A percentile compares a stretch with the other conserved stretches of the same genome.
Evolutionary conservation across 2,329 filamentous ascomycete species (phyloP).

Genomic region (Botrytis fragariae): DNA sequence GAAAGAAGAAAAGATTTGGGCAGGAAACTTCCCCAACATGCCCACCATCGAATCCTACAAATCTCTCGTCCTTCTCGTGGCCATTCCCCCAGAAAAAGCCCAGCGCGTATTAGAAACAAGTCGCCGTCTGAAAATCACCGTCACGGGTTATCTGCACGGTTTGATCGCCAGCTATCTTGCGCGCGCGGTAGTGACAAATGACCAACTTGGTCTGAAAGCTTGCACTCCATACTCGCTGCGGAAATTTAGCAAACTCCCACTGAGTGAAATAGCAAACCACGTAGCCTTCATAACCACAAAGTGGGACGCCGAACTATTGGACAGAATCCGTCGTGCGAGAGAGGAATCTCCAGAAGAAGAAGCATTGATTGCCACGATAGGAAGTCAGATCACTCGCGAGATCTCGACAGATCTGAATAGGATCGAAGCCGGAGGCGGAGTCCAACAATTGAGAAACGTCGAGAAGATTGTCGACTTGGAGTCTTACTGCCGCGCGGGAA

Average conservation of each 20-base stretch:
- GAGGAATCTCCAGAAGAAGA: conserved; percentile 20
- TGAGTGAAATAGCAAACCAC: conserved; percentile 31
- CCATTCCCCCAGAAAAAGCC: conserved; percentile 15
- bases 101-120: conserved; percentile 13
- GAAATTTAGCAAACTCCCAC: conserved; percentile 20
- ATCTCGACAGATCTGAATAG: conserved; percentile 22
- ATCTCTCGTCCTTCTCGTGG: conserved; percentile 13
- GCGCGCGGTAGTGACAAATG: conserved; percentile 1
- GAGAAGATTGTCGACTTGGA: background rate
- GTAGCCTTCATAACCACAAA: conserved; percentile 22
- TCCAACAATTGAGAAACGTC: background rate
- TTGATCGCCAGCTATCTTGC: conserved; percentile 28
- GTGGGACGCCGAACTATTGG: conserved; percentile 15
- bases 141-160: conserved; percentile 31
- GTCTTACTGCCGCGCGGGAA: background rate
- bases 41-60: conserved; percentile 2
- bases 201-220: conserved; percentile 9
- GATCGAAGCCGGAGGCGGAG: conserved; percentile 4
- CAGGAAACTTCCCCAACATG: conserved; percentile 3
- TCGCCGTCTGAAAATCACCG: conserved; percentile 22
- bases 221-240: conserved; percentile 31
- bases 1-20: conserved; percentile 7
- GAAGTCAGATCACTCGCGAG: conserved; percentile 17
- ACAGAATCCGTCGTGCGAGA: background rate
- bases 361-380: conserved; percentile 19